Evolutionary conservation across 2,329 filamentous ascomycete species (phyloP), one percentile per base, ranked within the genome.

Genomic region (Phialophora chinensis): DNA sequence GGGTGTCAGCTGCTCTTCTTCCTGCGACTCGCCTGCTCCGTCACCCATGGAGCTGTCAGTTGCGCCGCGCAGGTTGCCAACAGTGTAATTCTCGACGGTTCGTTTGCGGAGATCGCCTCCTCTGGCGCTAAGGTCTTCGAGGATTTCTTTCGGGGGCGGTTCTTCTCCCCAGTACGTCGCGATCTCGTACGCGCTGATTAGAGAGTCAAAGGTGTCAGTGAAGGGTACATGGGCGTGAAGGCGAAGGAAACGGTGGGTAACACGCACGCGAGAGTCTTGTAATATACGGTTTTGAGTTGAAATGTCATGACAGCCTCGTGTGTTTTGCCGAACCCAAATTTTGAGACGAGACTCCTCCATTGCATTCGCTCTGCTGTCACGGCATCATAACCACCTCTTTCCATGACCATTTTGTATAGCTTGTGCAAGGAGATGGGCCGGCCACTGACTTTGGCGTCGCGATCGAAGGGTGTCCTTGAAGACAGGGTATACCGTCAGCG

Each of bases 261-360:
- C 31, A 74, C 82, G 66, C 76, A 85, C 82, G 90, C 90, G 53
- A 97, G 85, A 74, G 94, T 92, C 78, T 92, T 93, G 82, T 96
- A 96, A 81, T 95, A 97, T 69, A 91, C 88, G 63, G 91, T 90
- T 80, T 97, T 97, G 63, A 96, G 82, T 66, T 90, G 86, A 79
- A 96, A 96, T 14, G 92, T 92, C 66, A 92, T 88, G n/a, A 92
- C 91, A 6, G 92, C 86, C 67, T 91, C 88, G 75, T 94, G 93
- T 73, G 86, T 85, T 63, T 88, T 88, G 74, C 88, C 88, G 69
- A 93, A 86, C 58, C 91, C 87, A 65, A 96, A 89, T 73, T 93
- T 89, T 61, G 88, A 85, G 12, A 90, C 91, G 73, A 96, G 85
- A 73, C 88, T 88, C 70, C 92, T 87, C 93, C 93, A 97, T 60